phyloP scores from a whole-genome alignment of 768 basidiomycete genomes.

The Amanita brunnescens region DNA sequence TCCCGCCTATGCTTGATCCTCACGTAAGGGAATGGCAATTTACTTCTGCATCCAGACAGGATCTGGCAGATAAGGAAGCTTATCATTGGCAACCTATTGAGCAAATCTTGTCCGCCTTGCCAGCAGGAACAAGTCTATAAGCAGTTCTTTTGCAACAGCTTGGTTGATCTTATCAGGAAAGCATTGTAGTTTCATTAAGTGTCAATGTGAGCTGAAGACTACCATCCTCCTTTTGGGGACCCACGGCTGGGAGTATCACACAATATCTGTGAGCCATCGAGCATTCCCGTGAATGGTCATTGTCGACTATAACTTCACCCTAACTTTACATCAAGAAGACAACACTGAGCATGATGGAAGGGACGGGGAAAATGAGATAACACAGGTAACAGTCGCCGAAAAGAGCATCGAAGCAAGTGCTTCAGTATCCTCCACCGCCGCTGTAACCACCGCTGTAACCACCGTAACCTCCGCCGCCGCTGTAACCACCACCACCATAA shows the following conservation, averaged over 20 bases:
- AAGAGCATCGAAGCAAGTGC: background rate
- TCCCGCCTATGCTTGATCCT: background rate
- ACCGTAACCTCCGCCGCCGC: background rate
- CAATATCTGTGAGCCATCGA: too few relatives aligned
- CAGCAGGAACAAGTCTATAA: constrained; percentile 37
- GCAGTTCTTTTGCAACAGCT: constrained; percentile 54
- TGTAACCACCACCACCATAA: constrained; percentile 11
- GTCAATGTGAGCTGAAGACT: background rate
- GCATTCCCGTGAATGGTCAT: too few relatives aligned
- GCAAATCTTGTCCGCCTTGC: background rate
- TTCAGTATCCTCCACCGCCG: constrained; percentile 13
- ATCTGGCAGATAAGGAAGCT: constrained; percentile 56
- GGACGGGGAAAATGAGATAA: background rate
- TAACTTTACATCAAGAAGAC: background rate
- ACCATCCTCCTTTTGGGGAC: too few relatives aligned
- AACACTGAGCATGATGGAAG: background rate
- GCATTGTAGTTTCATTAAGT: background rate
- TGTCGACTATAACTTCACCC: background rate
- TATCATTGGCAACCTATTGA: constrained; percentile 15
- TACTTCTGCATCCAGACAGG: constrained; percentile 44
- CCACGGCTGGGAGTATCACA: too few relatives aligned
- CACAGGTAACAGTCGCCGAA: background rate
- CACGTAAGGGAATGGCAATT: constrained; percentile 53
- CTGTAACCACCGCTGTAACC: constrained; percentile 14
- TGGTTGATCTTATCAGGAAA: constrained; percentile 50